Conservation (phyloP, 352 stramenopile genomes). For the Globisporangium iwayamae region DNA sequence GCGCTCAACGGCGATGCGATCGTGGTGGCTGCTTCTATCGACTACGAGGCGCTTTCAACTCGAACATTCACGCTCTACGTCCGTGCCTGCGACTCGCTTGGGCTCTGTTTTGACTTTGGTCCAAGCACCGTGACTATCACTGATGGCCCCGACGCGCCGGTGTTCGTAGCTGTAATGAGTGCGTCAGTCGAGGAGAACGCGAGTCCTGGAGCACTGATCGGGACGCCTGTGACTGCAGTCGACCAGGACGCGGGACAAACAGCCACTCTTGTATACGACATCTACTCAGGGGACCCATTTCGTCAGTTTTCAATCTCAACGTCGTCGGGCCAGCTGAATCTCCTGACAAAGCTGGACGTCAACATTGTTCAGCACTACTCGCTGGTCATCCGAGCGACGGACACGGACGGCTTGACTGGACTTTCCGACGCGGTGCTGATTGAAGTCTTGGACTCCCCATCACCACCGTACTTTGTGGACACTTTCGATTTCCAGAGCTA, state of each 20-base stretch:
- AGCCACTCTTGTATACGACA: conserved; percentile 33
- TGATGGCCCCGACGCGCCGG: conserved; percentile 40
- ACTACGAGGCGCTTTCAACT: conserved; percentile 11
- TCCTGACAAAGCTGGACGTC: conserved; percentile 31
- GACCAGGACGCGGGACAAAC: conserved; percentile 52
- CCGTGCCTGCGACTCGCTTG: conserved; percentile 36
- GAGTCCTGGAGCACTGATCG: conserved; percentile 12
- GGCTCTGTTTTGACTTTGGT: conserved; percentile 34
- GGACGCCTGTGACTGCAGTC: conserved; percentile 26
- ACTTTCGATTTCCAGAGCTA: conserved; percentile 20
- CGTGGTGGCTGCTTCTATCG: conserved; percentile 1
- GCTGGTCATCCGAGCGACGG: conserved; percentile 39
- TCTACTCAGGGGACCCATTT: conserved; percentile 43
- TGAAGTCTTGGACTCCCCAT: conserved; percentile 34
- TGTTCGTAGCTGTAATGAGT: conserved; percentile 20
- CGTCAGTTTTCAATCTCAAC: conserved; percentile 38
- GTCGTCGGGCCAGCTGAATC: conserved; percentile 28
- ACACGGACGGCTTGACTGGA: conserved; percentile 32
- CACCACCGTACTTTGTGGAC: conserved; percentile 48
- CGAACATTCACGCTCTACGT: conserved; percentile 27
- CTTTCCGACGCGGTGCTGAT: conserved; percentile 40
- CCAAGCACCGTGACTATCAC: conserved; percentile 33
- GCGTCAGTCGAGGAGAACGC: conserved; percentile 8
- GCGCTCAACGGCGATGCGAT: conserved; percentile 3
- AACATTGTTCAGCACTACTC: conserved; percentile 30